Conservation (phyloP, 139 green algal species). For the Picochlorum sp. region DNA sequence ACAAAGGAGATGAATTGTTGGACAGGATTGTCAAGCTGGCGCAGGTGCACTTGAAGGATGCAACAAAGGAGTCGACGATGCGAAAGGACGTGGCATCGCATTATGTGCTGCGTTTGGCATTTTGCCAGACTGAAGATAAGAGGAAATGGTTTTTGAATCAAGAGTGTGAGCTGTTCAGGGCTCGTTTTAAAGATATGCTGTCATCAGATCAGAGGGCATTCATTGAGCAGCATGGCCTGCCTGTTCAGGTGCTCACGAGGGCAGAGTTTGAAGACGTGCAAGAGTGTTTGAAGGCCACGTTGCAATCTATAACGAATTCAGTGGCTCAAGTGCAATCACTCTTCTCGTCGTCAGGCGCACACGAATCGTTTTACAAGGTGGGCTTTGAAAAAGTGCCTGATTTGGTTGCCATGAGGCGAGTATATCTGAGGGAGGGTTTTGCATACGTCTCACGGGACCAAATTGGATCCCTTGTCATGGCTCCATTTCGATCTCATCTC, state of each 20-base stretch:
- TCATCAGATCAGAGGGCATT: slow-evolving; percentile 44
- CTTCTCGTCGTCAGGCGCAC: background rate
- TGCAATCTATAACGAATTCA: slow-evolving; percentile 3
- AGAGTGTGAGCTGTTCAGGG: slow-evolving; percentile 71
- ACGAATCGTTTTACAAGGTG: slow-evolving; percentile 62
- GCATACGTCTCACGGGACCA: slow-evolving; percentile 74
- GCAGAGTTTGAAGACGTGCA: slow-evolving; percentile 40
- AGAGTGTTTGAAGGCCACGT: slow-evolving; percentile 21
- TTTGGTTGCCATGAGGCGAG: slow-evolving; percentile 62
- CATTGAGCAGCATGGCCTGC: slow-evolving; percentile 46
- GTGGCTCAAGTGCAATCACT: slow-evolving; percentile 12
- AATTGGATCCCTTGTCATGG: slow-evolving; percentile 57
- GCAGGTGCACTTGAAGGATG: slow-evolving; percentile 38
- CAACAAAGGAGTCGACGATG: slow-evolving; percentile 27
- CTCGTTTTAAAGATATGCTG: slow-evolving; percentile 28
- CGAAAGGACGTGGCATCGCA: slow-evolving; percentile 72
- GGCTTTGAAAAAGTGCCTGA: slow-evolving; percentile 79
- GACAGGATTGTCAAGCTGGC: slow-evolving; percentile 32
- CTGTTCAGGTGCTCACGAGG: slow-evolving; percentile 37
- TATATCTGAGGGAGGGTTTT: slow-evolving; percentile 58
- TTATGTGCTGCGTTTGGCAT: slow-evolving; percentile 88
- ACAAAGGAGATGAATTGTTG: slow-evolving; percentile 42
- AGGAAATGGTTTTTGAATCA: slow-evolving; percentile 81
- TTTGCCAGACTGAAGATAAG: slow-evolving; percentile 83
- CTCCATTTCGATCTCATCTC: slow-evolving; percentile 45